A percentile compares a stretch with the other conserved stretches of the same genome.
Conservation (phyloP, 257 asterid genomes). For the Anisodus tanguticus region DNA sequence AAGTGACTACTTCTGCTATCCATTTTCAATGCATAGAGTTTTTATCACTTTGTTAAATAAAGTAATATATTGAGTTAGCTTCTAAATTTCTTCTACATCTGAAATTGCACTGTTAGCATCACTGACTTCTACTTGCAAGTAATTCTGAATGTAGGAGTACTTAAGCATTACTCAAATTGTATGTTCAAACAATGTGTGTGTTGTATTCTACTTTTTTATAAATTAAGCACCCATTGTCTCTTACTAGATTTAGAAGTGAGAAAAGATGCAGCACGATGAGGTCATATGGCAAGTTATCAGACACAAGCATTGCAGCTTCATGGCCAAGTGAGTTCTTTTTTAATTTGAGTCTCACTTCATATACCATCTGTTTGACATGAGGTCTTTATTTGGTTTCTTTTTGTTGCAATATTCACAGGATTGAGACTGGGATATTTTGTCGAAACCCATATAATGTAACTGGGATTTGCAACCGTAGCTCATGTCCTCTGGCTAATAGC, state of each 20-base stretch:
- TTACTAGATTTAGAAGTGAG: neutral
- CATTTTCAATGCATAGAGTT: neutral
- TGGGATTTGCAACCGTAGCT: constrained; percentile 93
- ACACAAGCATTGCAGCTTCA: constrained; percentile 98
- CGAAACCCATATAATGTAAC: constrained; percentile 94
- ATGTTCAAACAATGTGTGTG: too few species aligned
- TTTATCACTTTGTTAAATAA: neutral
- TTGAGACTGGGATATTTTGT: constrained; percentile 84
- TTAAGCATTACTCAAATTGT: neutral
- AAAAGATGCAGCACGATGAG: constrained; percentile 96
- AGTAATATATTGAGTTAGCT: neutral
- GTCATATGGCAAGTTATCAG: constrained; percentile 99
- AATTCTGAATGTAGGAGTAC: neutral
- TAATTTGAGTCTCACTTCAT: neutral
- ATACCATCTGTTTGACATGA: constrained; percentile 8
- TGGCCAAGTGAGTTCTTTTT: constrained; percentile 74
- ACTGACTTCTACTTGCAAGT: neutral
- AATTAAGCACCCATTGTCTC: neutral
- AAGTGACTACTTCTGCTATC: neutral
- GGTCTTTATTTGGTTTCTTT: neutral
- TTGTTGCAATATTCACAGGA: constrained; percentile 45
- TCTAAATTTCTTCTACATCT: neutral
- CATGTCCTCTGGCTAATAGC: constrained; percentile 97
- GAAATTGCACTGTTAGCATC: neutral
- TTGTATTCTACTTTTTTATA: neutral